phyloP scores from a whole-genome alignment of 257 asterid genomes.

The Paulownia fortunei region DNA sequence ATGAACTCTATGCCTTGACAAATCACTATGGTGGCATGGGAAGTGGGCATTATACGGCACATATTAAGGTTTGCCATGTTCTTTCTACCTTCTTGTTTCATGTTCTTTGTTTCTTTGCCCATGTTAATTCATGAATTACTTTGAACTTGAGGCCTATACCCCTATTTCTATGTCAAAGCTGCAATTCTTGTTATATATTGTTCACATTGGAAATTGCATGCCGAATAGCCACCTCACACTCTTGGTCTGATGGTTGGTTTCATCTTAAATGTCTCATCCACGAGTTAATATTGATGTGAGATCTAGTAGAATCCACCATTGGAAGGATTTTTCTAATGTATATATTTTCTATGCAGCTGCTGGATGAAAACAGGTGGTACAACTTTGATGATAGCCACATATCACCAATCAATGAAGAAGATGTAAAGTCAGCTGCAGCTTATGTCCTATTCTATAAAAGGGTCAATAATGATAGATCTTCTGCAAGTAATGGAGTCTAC shows the following conservation, averaged over 20 bases:
- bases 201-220: neutral
- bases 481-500: constrained; percentile 59
- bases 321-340: constrained; percentile 5
- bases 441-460: constrained; percentile 93
- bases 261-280: constrained; percentile 7
- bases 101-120: neutral
- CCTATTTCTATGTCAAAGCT: neutral
- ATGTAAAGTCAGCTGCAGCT: constrained; percentile 92
- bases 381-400: constrained; percentile 94
- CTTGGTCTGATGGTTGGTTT: neutral
- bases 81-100: constrained; percentile 1
- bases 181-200: neutral
- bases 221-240: neutral
- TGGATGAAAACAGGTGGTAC: constrained; percentile 96
- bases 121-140: neutral
- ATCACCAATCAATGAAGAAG: constrained; percentile 84
- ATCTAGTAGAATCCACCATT: constrained; percentile 5
- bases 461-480: constrained; percentile 66
- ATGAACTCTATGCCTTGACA: constrained; percentile 93
- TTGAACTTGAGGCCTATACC: neutral
- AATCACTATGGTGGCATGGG: constrained; percentile 99
- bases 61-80: constrained; percentile 72
- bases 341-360: constrained; percentile 60
- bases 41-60: constrained; percentile 96
- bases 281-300: constrained; percentile 4